These are phyloP conservation scores for Chlamydomonas sphaeroides DNA, from an alignment of 139 green algal genomes.

Conservation along the genomic window DNA sequence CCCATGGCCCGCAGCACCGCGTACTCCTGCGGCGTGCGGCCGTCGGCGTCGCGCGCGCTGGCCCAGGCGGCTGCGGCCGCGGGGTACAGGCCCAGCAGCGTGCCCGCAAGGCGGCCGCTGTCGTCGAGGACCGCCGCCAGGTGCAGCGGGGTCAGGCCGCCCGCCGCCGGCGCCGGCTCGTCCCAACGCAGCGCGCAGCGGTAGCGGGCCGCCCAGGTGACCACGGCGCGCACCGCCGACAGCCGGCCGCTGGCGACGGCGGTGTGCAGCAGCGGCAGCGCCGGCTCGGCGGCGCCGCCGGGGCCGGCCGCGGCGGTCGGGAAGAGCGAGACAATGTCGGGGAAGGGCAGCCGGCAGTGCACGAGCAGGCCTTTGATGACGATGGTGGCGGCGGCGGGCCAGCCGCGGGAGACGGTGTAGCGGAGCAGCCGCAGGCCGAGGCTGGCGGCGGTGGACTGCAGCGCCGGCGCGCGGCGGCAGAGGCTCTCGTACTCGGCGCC, in stretches of 20 bases:
- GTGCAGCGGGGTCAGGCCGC: conserved; percentile 35
- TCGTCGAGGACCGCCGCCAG: conserved; percentile 27
- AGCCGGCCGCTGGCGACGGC: conserved; percentile 14
- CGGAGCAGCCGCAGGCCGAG: conserved; percentile 31
- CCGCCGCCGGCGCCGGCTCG: conserved; percentile 1
- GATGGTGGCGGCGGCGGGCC: conserved; percentile 7
- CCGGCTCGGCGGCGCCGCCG: not conserved
- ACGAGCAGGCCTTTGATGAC: conserved; percentile 10
- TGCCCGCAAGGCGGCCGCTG: conserved; percentile 7
- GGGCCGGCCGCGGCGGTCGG: not conserved
- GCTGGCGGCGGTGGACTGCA: conserved; percentile 9
- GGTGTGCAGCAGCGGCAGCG: conserved; percentile 33
- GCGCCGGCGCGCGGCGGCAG: not conserved
- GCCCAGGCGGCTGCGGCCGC: conserved; percentile 25
- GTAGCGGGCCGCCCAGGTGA: conserved; percentile 11
- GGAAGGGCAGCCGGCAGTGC: conserved; percentile 25
- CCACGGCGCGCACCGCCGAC: not conserved
- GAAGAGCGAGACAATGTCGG: not conserved
- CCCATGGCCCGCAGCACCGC: not conserved
- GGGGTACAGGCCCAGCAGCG: not conserved
- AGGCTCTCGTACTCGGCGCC: not conserved
- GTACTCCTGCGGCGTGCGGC: conserved; percentile 20
- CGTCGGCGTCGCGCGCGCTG: not conserved
- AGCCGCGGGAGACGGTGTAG: conserved; percentile 13
- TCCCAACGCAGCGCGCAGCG: conserved; percentile 10